Conservation (phyloP, 257 asterid genomes). For the Nicotiana paniculata region DNA sequence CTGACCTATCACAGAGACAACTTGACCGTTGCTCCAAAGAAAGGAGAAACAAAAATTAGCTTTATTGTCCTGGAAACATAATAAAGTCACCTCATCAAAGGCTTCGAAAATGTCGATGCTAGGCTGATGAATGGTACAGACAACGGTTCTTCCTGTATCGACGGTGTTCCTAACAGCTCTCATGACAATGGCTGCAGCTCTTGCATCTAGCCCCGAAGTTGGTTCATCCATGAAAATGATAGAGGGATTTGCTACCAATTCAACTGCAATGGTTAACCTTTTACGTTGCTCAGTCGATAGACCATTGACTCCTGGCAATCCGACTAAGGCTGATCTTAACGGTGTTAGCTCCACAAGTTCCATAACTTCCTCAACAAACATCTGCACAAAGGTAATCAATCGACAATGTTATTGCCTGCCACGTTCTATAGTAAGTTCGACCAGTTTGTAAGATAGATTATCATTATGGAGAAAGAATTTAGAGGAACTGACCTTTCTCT, state of each 20-base stretch:
- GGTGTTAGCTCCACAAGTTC: constrained; percentile 65
- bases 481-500: constrained; percentile 33
- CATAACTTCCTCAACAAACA: constrained; percentile 75
- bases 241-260: constrained; percentile 76
- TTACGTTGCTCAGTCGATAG: constrained; percentile 78
- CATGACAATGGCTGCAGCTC: constrained; percentile 92
- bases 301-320: constrained; percentile 70
- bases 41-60: background rate
- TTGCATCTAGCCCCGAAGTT: constrained; percentile 77
- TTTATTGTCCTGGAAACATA: background rate
- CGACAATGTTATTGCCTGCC: background rate
- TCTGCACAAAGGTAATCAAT: constrained; percentile 24
- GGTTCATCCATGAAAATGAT: constrained; percentile 87
- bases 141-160: constrained; percentile 72
- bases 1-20: too few species aligned
- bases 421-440: background rate
- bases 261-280: constrained; percentile 75
- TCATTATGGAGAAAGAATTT: background rate
- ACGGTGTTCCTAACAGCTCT: constrained; percentile 76
- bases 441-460: background rate
- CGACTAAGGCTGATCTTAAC: constrained; percentile 52
- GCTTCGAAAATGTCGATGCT: constrained; percentile 84
- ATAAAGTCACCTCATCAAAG: constrained; percentile 58
- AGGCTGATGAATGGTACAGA: constrained; percentile 83
- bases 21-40: background rate